phyloP scores from a whole-genome alignment of 495 filamentous ascomycete genomes.

The Aspergillus wentii region DNA sequence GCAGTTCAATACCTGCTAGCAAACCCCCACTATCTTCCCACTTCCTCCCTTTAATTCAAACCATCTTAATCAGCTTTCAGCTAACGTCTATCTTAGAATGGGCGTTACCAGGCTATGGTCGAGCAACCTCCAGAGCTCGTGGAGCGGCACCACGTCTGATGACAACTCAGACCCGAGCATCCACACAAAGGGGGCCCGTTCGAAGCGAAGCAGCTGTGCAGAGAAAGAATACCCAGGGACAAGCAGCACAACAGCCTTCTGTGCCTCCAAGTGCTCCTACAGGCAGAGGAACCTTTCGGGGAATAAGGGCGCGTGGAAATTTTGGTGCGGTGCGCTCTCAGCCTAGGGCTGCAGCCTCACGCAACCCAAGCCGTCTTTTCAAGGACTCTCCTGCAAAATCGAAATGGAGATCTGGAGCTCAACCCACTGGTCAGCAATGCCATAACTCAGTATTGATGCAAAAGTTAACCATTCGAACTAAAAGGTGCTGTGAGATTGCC shows the following conservation, averaged over 20 bases:
- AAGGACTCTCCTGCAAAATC: conserved; percentile 17
- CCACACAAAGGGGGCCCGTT: neutral
- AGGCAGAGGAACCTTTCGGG: conserved; percentile 1
- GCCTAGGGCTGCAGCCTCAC: neutral
- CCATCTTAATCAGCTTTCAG: neutral
- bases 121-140: neutral
- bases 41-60: no score
- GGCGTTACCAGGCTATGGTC: conserved; percentile 14
- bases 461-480: no score
- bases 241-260: no score
- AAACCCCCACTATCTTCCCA: no score
- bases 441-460: neutral
- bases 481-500: conserved; percentile 11
- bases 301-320: conserved; percentile 1
- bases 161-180: neutral
- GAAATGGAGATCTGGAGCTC: conserved; percentile 14
- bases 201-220: neutral
- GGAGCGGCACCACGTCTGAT: neutral
- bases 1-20: neutral
- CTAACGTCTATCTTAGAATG: conserved; percentile 10
- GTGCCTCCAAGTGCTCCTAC: neutral
- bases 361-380: conserved; percentile 7
- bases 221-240: no score
- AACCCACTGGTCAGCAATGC: conserved; percentile 12
- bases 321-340: neutral